Percentiles rank a stretch among this genome's conserved stretches.
These are phyloP conservation scores for Simmondsia chinensis DNA, from an alignment of 148 eudicot genomes.

Conservation along the genomic window DNA sequence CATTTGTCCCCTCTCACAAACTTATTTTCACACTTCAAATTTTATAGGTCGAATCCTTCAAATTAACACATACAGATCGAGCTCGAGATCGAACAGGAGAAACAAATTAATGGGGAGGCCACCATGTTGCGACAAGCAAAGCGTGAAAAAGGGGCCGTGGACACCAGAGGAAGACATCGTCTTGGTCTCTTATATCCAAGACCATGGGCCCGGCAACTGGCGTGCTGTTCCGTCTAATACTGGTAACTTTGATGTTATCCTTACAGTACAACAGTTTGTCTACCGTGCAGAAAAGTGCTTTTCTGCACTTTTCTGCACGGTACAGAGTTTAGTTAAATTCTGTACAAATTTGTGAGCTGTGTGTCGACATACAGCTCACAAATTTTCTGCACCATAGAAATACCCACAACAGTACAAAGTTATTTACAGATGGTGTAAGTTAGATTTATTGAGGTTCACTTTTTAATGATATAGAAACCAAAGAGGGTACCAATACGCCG, in stretches of 20 bases:
- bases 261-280: no score
- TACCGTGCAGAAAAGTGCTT: no score
- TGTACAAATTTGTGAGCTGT: no score
- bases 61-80: neutral
- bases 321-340: no score
- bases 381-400: no score
- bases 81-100: neutral
- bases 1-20: slow-evolving; percentile 3
- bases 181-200: slow-evolving; percentile 80
- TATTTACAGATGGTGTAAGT: no score
- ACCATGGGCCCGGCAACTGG: slow-evolving; percentile 92
- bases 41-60: neutral
- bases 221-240: slow-evolving; percentile 82
- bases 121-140: slow-evolving; percentile 75
- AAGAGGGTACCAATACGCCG: no score
- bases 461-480: no score
- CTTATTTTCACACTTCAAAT: neutral
- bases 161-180: slow-evolving; percentile 88
- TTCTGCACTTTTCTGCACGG: no score
- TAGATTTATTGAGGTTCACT: no score
- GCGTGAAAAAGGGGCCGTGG: slow-evolving; percentile 95
- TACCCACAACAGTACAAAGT: no score
- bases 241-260: slow-evolving; percentile 37
- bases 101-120: slow-evolving; percentile 77
- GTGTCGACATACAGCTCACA: no score